Evolutionary conservation across 148 eudicot genomes (phyloP), one percentile per base, ranked within the genome.

Genomic region (Silene uniflora): DNA sequence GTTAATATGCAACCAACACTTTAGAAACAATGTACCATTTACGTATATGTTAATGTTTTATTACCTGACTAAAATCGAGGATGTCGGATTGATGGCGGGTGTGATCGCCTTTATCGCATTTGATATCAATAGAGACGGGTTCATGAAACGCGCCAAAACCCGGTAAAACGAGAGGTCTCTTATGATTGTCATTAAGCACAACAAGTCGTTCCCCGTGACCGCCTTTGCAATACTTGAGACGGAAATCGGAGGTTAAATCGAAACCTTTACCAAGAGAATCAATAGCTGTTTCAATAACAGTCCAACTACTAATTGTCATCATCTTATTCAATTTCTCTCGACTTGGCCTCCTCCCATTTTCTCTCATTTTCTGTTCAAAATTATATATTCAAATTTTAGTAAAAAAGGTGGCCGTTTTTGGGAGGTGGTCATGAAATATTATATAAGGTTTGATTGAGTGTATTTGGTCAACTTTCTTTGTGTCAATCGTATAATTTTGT

Each of bases 21-120:
- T 46, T 46, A 29, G 32, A 1, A 29, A 29, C 32, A 46, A 46
- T n/a, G n/a, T n/a, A n/a, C n/a, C n/a, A n/a, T n/a, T n/a, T n/a
- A n/a, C n/a, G n/a, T n/a, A n/a, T n/a, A n/a, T n/a, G n/a, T n/a
- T 29, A 3, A 29, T 32, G 35, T 32, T 32, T 2, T 2, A 32
- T 32, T 32, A 32, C 98, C 86, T 92, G 91, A 19, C 81, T 89
- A 73, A 93, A 93, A 55, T 88, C 90, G 35, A 90, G 91, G 78
- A 93, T 84, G 62, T 90, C 96, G 18, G 96, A 87, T 77, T 93
- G 96, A 59, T 86, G 88, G 7, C 98, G 88, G 22, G 83, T 89
- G 17, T 86, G 86, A 62, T 93, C 98, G 22, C 98, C 98, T 78
- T 90, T 92, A 35, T 89, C 98, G 69, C 93, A 92, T 73, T 91